A percentile compares a stretch with the other conserved stretches of the same genome.
phyloP scores from a whole-genome alignment of 768 basidiomycete species.

The Hypsizygus marmoreus region DNA sequence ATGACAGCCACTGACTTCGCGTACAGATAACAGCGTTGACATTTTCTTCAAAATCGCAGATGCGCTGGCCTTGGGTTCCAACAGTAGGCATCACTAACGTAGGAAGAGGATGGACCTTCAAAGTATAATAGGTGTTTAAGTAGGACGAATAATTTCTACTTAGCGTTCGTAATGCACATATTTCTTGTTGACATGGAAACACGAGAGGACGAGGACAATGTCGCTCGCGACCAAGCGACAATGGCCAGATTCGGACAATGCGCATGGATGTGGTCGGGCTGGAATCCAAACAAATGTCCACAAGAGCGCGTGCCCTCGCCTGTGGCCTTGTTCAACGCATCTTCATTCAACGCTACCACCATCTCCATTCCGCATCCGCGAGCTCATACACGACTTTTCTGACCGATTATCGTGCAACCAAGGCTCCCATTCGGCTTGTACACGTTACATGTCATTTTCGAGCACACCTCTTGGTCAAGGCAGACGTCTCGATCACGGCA shows the following conservation, averaged over 20 bases:
- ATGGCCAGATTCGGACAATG: not conserved
- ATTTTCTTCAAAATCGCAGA: constrained; percentile 25
- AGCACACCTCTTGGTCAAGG: constrained; percentile 82
- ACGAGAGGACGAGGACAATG: too few species aligned
- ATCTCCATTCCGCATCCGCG: constrained; percentile 5
- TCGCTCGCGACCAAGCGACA: not conserved
- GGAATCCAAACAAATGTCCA: constrained; percentile 22
- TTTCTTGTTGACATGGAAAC: too few species aligned
- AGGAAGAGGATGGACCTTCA: too few species aligned
- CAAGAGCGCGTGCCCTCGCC: constrained; percentile 18
- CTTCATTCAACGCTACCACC: constrained; percentile 7
- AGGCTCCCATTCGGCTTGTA: constrained; percentile 17
- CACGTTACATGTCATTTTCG: constrained; percentile 78
- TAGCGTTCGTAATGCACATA: too few species aligned
- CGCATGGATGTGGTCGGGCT: constrained; percentile 8
- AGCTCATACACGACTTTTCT: constrained; percentile 6
- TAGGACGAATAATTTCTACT: too few species aligned
- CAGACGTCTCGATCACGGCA: constrained; percentile 81
- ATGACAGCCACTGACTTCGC: not conserved
- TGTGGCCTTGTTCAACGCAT: constrained; percentile 6
- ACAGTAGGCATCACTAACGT: not conserved
- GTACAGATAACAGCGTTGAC: constrained; percentile 44
- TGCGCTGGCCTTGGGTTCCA: constrained; percentile 17
- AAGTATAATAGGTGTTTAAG: too few species aligned
- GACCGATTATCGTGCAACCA: not conserved